Base-by-base conservation (phyloP, 2,329 filamentous ascomycete genomes). In the Paraphaeosphaeria minitans region DNA sequence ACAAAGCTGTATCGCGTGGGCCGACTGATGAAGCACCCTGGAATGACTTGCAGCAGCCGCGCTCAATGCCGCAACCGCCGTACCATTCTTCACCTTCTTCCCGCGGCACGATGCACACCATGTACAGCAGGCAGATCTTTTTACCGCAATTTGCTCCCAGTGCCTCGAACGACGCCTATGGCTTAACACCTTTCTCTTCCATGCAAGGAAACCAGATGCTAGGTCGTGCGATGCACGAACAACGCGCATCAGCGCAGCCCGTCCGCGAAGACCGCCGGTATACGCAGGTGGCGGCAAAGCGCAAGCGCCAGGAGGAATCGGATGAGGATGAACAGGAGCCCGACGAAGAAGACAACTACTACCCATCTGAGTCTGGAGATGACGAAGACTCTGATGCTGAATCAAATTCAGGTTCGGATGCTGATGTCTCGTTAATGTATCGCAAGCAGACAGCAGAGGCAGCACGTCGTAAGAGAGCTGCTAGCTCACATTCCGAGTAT, bases 351-450 rank as follows among this genome's bases (percentile, higher is more conserved):
- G 35, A 52, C 16, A 6, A 53, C 9, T 35, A 39, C 14, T 13
- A 5, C 4, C 21, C 33, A 16, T 51, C 48, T 22, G 42, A 35
- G 27, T 42, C 21, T 5, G 21, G 52, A 47, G 29, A 37, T 14
- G 35, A 42, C 3, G 42, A 55, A 33, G 41, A 43, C 41, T 37
- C 37, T 13, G 45, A 42, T 12, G 29, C 41, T 4, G 51, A 39
- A 6, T 53, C 56, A 6, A 48, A 59, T 33, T 31, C 29, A 2
- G 53, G 33, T 8, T 47, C 41, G 8, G 51, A 39, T 13, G 57
- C 56, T 9, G 53, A 59, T 33, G 16, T 22, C 2, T 46, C 54
- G 21, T 35, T 56, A 37, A 45, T 56, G 24, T 22, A 6, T 42
- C 43, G 43, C 22, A 27, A 27, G 12, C 27, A 9, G 24, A 4